Conservation (phyloP, 1,139 yeast species). For the Wickerhamomyces sp. region DNA sequence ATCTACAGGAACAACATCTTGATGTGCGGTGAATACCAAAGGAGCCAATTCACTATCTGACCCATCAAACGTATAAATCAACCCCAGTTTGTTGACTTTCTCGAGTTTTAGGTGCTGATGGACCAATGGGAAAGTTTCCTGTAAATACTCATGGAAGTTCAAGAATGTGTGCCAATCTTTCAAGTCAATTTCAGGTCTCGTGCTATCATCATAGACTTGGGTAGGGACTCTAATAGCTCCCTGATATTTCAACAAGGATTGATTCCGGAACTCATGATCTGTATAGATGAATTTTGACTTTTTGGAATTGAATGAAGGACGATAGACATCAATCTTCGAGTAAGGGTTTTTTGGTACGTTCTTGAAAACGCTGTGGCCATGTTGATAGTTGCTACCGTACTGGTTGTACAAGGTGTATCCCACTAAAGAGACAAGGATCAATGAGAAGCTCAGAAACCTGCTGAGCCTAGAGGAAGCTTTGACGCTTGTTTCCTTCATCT, state of each 20-base stretch:
- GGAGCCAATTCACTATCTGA: slow-evolving; percentile 51
- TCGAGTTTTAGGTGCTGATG: slow-evolving; percentile 45
- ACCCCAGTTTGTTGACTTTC: slow-evolving; percentile 59
- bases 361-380: background rate
- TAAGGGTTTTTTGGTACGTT: slow-evolving; percentile 6
- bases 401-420: background rate
- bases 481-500: background rate
- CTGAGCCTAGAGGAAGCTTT: background rate
- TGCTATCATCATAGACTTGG: slow-evolving; percentile 49
- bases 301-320: background rate
- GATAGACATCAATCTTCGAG: background rate
- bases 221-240: slow-evolving; percentile 61
- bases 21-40: slow-evolving; percentile 67
- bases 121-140: slow-evolving; percentile 54
- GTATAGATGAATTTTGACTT: slow-evolving; percentile 8
- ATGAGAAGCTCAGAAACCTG: background rate
- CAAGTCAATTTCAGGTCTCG: slow-evolving; percentile 36
- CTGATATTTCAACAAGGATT: slow-evolving; percentile 38
- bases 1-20: slow-evolving; percentile 82
- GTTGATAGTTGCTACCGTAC: too few species aligned
- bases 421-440: background rate
- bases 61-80: slow-evolving; percentile 67
- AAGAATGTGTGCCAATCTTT: slow-evolving; percentile 37
- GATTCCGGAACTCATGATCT: slow-evolving; percentile 36
- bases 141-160: slow-evolving; percentile 50